phyloP scores from a whole-genome alignment of 1,284 basidiomycete genomes.

The Phellinidium pouzarii region DNA sequence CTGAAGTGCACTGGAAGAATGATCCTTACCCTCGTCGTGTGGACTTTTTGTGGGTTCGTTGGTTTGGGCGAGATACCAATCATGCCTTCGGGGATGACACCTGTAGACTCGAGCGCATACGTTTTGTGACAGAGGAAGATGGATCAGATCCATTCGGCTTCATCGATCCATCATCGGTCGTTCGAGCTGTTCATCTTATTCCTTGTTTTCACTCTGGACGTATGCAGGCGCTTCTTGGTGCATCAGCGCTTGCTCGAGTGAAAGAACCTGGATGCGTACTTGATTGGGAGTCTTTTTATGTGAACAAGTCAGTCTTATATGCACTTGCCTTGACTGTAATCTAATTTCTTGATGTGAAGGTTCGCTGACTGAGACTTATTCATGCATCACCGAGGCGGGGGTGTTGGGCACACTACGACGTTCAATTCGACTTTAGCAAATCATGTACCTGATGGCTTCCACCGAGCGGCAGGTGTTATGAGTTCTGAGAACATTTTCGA shows the following conservation, averaged over 20 bases:
- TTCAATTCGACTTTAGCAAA: no score
- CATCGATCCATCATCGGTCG: slow-evolving; percentile 16
- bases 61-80: slow-evolving; percentile 12
- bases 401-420: slow-evolving; percentile 24
- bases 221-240: not conserved
- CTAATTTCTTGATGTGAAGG: slow-evolving; percentile 19
- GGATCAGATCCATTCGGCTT: slow-evolving; percentile 18
- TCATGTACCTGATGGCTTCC: no score
- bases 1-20: slow-evolving; percentile 1
- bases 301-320: slow-evolving; percentile 20
- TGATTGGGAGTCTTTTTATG: slow-evolving; percentile 23
- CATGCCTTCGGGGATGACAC: not conserved
- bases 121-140: slow-evolving; percentile 14
- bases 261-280: slow-evolving; percentile 1
- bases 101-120: slow-evolving; percentile 5
- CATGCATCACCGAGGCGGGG: slow-evolving; percentile 27
- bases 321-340: not conserved
- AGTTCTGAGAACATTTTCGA: no score
- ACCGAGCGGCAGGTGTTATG: no score
- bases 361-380: slow-evolving; percentile 33
- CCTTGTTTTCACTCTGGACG: slow-evolving; percentile 15
- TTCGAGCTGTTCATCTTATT: slow-evolving; percentile 19
- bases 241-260: not conserved
- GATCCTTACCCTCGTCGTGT: not conserved
- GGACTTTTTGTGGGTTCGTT: slow-evolving; percentile 18